Evolutionary conservation across 768 basidiomycete species (phyloP), one percentile per base, ranked within the genome.

Genomic region (Hygrophoropsis aurantiaca): DNA sequence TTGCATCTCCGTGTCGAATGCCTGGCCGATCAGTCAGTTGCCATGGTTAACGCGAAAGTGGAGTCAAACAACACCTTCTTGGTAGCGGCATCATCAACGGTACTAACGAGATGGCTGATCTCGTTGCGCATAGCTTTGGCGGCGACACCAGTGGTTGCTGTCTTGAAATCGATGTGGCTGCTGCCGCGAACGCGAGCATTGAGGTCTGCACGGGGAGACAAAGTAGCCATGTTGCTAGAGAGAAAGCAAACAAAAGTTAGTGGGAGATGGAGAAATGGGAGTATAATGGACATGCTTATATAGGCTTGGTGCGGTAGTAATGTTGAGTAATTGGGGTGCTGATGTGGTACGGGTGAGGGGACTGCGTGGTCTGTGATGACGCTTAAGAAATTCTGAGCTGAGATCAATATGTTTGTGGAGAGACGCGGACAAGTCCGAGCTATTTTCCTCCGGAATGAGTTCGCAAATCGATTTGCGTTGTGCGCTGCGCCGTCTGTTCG

Each of bases 61-160:
- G 36, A 13, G 16, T 35, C 35, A 18, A 32, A 58, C 53, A 44
- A 44, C 47, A 91, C 94, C 85, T 87, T 91, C 74, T 88, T 90
- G 46, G 87, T 86, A 33, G 75, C 65, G 24, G 81, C 77, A 54
- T 97, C 90, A 53, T 82, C 75, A 63, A 95, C 89, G 52, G 85
- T 86, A 64, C 78, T 74, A 61, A 97, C 92, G 78, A 99, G 89
- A 62, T 82, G 82, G 68, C 87, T 87, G 72, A 99, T 87, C 75
- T 98, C 97, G 66, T 97, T 97, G 75, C 93, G 85, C 95, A 97
- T 97, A 46, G 93, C 78, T 75, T 97, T 97, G 56, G 90, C 88
- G 21, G 90, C 87, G 55, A 94, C 86, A 55, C 91, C 92, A 44
- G 92, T 94, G 43, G 83, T 94, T 54, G 95, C 95, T n/a, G 92